Base-by-base conservation (phyloP, 1,284 basidiomycete genomes). In the Earliella scabrosa region DNA sequence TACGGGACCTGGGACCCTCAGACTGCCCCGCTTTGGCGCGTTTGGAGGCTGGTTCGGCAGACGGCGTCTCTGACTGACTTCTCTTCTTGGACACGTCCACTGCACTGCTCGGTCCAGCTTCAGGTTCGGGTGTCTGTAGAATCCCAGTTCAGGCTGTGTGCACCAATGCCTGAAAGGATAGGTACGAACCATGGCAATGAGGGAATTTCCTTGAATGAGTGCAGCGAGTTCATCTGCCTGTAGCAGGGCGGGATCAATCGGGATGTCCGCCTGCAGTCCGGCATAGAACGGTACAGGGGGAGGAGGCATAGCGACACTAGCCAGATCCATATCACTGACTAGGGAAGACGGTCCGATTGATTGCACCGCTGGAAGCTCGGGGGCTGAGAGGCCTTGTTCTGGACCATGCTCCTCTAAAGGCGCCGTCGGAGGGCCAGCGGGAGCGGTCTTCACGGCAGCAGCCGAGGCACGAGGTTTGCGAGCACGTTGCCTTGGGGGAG, bases 1-100 rank as follows among this genome's bases (percentile, higher is more conserved):
- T 65, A 18, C 75, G 74, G n/a, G 63, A 66, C 34, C 49, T 51
- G 20, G 26, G 47, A 24, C 44, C 46, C 2, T 50, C 57, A 16
- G 26, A 21, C 23, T 56, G 51, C 2, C 56, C 50, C 1, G 60
- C 50, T 54, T 66, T 73, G 13, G 58, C 54, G 8, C 67, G 59
- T 39, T 72, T 73, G 16, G 64, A 40, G 9, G 47, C 39, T 3
- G 64, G 64, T 21, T 57, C 56, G 11, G 59, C 27, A 10, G 56
- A 34, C 3, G 59, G 50, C 9, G 64, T 55, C 24, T 63, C 63
- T 9, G 54, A 48, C 3, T 56, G 34, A 39, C 38, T 49, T 23
- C 52, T 50, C 48, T 64, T 60, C 45, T 46, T 45, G 16, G 48
- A 46, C 18, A 18, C 32, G 20, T 40, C 52, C 26, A 47, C 40